Evolutionary conservation across 2,329 filamentous ascomycete genomes (phyloP).

Genomic region (Emydomyces testavorans): DNA sequence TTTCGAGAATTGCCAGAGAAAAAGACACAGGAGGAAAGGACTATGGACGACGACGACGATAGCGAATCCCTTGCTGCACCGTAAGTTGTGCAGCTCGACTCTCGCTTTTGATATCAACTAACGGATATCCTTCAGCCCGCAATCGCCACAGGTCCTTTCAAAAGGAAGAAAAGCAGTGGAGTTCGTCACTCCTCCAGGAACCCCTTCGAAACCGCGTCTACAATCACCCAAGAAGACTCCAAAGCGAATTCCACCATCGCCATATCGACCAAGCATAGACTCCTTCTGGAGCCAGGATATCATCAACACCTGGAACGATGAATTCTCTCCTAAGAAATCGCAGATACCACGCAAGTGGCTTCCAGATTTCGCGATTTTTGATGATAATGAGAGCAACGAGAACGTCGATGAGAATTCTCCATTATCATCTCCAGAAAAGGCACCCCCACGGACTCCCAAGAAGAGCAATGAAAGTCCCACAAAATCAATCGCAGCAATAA

Average conservation of each 20-base stretch:
- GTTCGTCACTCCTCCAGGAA: conserved; percentile 34
- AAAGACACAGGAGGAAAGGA: not conserved
- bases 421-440: conserved; percentile 29
- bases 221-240: conserved; percentile 39
- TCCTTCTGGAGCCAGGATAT: conserved; percentile 44
- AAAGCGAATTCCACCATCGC: conserved; percentile 39
- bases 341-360: conserved; percentile 13
- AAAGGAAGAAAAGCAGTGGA: not conserved
- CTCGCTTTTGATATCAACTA: not conserved
- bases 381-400: conserved; percentile 29
- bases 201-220: conserved; percentile 34
- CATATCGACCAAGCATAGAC: conserved; percentile 41
- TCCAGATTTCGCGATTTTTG: conserved; percentile 24
- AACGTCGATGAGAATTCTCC: conserved; percentile 14
- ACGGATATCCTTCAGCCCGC: not conserved
- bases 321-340: conserved; percentile 42
- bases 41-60: not conserved
- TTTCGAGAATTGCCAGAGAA: not conserved
- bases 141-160: not conserved
- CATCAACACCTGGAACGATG: conserved; percentile 45
- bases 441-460: conserved; percentile 15
- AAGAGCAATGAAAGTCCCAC: conserved; percentile 23
- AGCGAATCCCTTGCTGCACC: not conserved
- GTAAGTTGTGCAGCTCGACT: not conserved
- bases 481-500: conserved; percentile 22